phyloP scores from a whole-genome alignment of 768 basidiomycete species.

The Lactarius akahatsu region DNA sequence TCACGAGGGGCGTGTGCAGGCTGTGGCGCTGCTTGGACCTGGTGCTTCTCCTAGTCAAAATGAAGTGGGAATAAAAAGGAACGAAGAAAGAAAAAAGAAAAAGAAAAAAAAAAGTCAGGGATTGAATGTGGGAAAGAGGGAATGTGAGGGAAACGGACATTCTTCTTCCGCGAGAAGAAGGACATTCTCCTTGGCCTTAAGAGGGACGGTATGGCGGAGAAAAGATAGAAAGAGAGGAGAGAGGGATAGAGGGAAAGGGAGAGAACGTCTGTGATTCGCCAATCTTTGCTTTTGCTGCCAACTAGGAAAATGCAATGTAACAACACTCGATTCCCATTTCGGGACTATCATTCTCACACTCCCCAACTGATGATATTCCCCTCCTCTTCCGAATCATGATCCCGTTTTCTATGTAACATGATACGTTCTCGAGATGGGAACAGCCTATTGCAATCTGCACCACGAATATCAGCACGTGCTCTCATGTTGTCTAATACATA shows the following conservation, averaged over 20 bases:
- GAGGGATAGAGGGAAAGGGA: slow-evolving; percentile 10
- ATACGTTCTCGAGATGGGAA: slow-evolving; percentile 69
- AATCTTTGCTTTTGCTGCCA: slow-evolving; percentile 6
- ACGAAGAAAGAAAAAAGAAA: background rate
- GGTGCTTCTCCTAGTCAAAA: slow-evolving; percentile 29
- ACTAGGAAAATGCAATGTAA: background rate
- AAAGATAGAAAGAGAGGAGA: slow-evolving; percentile 1
- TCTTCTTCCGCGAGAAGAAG: slow-evolving; percentile 90
- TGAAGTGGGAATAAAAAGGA: slow-evolving; percentile 5
- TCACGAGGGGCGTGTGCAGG: slow-evolving; percentile 25
- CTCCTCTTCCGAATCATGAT: slow-evolving; percentile 60
- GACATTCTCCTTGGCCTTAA: slow-evolving; percentile 79
- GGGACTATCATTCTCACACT: slow-evolving; percentile 37
- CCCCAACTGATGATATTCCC: slow-evolving; percentile 73
- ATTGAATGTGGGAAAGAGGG: slow-evolving; percentile 16
- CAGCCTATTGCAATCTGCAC: slow-evolving; percentile 63
- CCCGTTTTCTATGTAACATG: slow-evolving; percentile 69
- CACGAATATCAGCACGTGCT: background rate
- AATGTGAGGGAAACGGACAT: slow-evolving; percentile 34
- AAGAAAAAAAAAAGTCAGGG: slow-evolving; percentile 4
- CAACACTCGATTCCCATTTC: slow-evolving; percentile 1
- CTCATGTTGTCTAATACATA: slow-evolving; percentile 32
- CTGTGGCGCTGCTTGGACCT: slow-evolving; percentile 19
- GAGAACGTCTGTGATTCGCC: slow-evolving; percentile 12
- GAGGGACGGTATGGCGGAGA: slow-evolving; percentile 66